phyloP scores from a whole-genome alignment of 306 rosid species.

The Cyamopsis tetragonoloba region DNA sequence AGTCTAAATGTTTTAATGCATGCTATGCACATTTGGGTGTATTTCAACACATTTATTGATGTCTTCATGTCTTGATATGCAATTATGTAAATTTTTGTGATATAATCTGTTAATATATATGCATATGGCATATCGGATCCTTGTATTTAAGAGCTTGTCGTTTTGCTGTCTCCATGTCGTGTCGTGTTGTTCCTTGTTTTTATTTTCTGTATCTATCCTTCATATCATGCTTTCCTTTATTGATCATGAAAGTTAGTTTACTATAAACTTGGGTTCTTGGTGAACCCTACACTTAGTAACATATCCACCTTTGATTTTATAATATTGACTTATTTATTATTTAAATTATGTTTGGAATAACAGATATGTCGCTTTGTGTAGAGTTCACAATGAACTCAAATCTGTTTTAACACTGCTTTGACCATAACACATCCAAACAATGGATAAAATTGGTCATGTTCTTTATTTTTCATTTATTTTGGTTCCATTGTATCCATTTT shows the following conservation, averaged over 20 bases:
- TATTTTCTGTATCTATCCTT: not conserved
- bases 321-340: not conserved
- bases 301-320: not conserved
- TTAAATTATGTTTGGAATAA: not conserved
- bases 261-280: not conserved
- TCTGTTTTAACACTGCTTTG: not conserved
- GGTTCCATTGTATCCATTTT: not conserved
- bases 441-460: not conserved
- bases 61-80: not conserved
- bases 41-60: constrained; percentile 12
- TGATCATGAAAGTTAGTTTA: not conserved
- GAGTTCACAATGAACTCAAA: not conserved
- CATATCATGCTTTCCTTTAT: constrained; percentile 8
- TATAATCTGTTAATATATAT: not conserved
- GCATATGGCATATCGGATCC: not conserved
- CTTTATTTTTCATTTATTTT: not conserved
- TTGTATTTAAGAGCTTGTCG: constrained; percentile 5
- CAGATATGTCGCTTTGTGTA: not conserved
- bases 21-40: not conserved
- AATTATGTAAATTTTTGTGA: not conserved
- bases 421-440: not conserved
- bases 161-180: not conserved
- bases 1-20: not conserved
- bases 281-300: not conserved
- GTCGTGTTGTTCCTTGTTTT: not conserved